These are phyloP conservation scores for Backusella luteola DNA, from an alignment of 192 early-diverging fungal genomes.

Conservation along the genomic window DNA sequence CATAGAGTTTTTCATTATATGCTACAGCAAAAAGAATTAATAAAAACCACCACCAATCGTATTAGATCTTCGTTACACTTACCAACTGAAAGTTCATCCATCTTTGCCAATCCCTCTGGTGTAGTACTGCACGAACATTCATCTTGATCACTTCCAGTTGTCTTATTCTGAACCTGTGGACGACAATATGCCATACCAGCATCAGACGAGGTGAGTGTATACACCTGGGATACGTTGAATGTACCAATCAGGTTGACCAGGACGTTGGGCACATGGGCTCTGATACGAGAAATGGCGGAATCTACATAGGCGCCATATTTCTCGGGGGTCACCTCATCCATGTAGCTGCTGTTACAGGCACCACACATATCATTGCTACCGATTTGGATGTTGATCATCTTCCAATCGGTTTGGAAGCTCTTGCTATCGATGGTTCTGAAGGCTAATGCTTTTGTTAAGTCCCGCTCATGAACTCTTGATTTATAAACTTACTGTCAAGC, in stretches of 20 bases:
- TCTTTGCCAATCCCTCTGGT: background rate
- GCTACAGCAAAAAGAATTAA: background rate
- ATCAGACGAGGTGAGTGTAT: background rate
- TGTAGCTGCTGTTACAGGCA: background rate
- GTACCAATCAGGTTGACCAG: constrained; percentile 20
- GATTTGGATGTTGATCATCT: constrained; percentile 19
- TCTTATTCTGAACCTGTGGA: background rate
- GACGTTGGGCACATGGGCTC: background rate
- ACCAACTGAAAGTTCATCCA: constrained; percentile 2
- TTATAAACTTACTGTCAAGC: constrained; percentile 13
- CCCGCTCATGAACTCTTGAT: background rate
- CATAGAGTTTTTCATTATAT: background rate
- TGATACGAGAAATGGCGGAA: constrained; percentile 10
- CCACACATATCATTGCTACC: constrained; percentile 26
- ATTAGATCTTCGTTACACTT: background rate
- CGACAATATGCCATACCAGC: background rate
- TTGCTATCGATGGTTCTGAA: background rate
- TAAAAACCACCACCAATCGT: background rate
- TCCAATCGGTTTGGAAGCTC: constrained; percentile 10
- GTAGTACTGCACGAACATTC: background rate
- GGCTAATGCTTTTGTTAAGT: background rate
- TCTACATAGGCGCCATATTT: constrained; percentile 13
- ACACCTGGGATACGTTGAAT: background rate
- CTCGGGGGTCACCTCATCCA: background rate
- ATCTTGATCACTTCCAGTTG: background rate